Base-by-base conservation (phyloP, 495 filamentous ascomycete species). In the Penicillium longicatenatum region DNA sequence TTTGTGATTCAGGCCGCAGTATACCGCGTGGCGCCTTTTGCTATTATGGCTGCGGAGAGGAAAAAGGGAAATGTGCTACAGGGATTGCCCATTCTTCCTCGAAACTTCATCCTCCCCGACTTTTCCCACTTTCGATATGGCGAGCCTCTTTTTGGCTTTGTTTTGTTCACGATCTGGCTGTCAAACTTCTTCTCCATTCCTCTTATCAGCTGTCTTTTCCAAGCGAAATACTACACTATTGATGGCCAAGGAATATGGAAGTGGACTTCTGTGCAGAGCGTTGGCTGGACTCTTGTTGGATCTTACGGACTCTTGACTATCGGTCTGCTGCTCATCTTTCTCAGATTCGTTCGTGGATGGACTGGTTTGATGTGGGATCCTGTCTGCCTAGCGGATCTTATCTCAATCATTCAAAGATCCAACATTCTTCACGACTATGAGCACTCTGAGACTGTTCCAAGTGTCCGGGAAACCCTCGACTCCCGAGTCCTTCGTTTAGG, bases 321-420 rank as follows among this genome's bases (percentile, higher is more conserved):
- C 41, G 86, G 85, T 5, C 69, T 86, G 3, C 53, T 82, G 29
- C 58, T 89, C 7, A 66, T 88, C 19, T 64, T 84, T 31, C 50
- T 81, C 17, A 77, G 77, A n/a, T 79, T 82, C 31, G 30, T 62
- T 21, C 72, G 80, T 22, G 75, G 74, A 31, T 78, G 71, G 61
- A 90, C 91, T 0, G 92, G 92, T 3, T 72, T 97, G 62, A 84
- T 87, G 70, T 97, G 92, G 92, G 91, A 93, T 68, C 83, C 90
- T 2, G 73, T 84, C n/a, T 91, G 86, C 14, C 71, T 96, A 21
- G 92, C 89, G 10, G 92, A 96, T 67, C 70, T 94, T 24, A 77
- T 90, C 45, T 82, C 85, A 4, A 73, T 96, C 10, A 80, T 95
- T 16, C 87, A 91, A 35, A 79, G 89, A 44, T 91, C 90, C 37